Base-by-base conservation (phyloP, 2,329 filamentous ascomycete genomes). In the Camptophora hylomeconis region DNA sequence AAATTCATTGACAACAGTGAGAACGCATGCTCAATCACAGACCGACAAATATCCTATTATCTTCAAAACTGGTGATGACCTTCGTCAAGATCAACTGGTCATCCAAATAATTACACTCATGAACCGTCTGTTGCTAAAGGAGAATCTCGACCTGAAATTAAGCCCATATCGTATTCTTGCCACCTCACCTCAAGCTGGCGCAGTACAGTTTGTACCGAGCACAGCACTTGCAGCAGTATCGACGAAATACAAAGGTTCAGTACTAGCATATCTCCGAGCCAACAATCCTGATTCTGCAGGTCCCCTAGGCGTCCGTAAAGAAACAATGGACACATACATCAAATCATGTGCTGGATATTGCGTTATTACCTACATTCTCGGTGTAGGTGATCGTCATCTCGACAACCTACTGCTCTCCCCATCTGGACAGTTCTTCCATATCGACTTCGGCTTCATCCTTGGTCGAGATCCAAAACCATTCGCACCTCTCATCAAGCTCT, bases 31-130 rank as follows among this genome's bases (percentile, higher is more conserved):
- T 11, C 12, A 10, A 13, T 12, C 24, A 24, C 20, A 70, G 2
- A 81, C 80, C 5, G 69, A 67, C 20, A 79, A 76, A 35, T 98
- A 95, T 49, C 79, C 87, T 7, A 80, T 98, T 39, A 79, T 95
- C 30, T 98, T 98, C 70, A 98, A 98, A 55, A 84, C 84, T 1
- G 89, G 89, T 19, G 89, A 98, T 50, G 89, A 98, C 50, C 65
- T 98, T 28, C 80, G 89, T 9, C 89, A 98, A 55, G 89, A 98
- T 49, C 89, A 98, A 50, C 71, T 98, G 2, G 87, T 98, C 19
- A 92, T 98, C 31, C 89, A 82, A 48, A 95, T 95, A 48, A 94
- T 98, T 51, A 92, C 83, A 0, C 68, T 98, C 10, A 98, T 98
- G 89, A 89, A 98, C 47, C 81, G 87, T 34, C 71, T 98, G 1